Evolutionary conservation across 441 rosid genomes (phyloP).

Genomic region (Omphalea diandra): DNA sequence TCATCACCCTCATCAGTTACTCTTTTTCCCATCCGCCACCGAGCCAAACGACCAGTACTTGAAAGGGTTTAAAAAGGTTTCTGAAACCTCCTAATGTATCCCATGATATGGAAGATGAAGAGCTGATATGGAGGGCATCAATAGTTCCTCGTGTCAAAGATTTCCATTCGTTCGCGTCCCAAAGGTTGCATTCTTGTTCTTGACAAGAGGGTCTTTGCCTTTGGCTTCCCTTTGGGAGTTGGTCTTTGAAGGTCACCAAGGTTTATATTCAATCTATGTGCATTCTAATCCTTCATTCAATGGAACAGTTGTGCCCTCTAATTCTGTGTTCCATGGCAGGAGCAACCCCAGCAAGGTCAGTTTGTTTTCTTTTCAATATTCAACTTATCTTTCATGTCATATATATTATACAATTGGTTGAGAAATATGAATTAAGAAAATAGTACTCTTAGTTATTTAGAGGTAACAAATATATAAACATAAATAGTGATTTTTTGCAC

Average conservation of each 20-base stretch:
- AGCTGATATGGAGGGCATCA: conserved; percentile 56
- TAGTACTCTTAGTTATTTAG: no score
- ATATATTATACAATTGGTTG: no score
- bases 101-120: conserved; percentile 67
- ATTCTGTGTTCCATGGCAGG: conserved; percentile 56
- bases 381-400: no score
- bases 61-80: conserved; percentile 43
- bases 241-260: conserved; percentile 66
- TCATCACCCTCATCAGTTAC: no score
- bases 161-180: conserved; percentile 23
- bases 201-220: conserved; percentile 51
- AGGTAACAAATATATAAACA: no score
- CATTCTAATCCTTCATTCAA: conserved; percentile 67
- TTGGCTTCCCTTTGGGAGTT: conserved; percentile 79
- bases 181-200: conserved; percentile 27
- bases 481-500: no score
- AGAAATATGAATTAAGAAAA: no score
- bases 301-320: conserved; percentile 37
- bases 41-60: no score
- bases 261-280: conserved; percentile 54
- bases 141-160: conserved; percentile 24
- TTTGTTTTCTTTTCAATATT: background rate
- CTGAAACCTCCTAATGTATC: conserved; percentile 30
- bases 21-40: no score
- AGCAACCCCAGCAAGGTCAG: conserved; percentile 79